Evolutionary conservation across 2,329 filamentous ascomycete species (phyloP).

Genomic region (Pseudogymnoascus sp.): DNA sequence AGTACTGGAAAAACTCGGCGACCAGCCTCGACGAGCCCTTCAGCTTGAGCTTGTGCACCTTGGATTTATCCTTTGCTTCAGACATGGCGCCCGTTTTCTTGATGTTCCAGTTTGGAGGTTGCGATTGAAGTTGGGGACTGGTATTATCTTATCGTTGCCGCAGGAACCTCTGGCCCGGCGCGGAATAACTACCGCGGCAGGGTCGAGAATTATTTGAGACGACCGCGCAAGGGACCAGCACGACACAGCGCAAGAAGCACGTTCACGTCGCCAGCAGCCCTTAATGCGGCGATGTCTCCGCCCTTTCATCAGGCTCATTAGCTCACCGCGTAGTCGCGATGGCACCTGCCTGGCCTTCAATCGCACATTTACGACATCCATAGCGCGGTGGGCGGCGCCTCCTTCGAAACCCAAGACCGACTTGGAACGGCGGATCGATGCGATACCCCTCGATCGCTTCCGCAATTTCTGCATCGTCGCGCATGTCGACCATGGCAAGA

Average conservation of each 20-base stretch:
- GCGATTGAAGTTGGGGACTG: background rate
- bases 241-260: background rate
- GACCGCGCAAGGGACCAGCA: background rate
- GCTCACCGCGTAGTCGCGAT: conserved; percentile 25
- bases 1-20: conserved; percentile 98
- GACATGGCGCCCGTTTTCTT: conserved; percentile 20
- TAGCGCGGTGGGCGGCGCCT: conserved; percentile 22
- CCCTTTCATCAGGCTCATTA: conserved; percentile 27
- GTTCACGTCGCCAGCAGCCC: conserved; percentile 8
- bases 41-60: conserved; percentile 88
- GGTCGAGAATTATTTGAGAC: conserved; percentile 6
- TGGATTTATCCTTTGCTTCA: conserved; percentile 59
- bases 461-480: conserved; percentile 99
- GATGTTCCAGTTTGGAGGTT: background rate
- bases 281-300: conserved; percentile 31
- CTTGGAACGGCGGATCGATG: conserved; percentile 54
- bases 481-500: conserved; percentile 98
- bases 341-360: conserved; percentile 16
- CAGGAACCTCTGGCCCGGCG: background rate
- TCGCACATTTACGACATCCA: conserved; percentile 23
- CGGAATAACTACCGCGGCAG: conserved; percentile 7
- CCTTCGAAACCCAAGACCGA: conserved; percentile 30
- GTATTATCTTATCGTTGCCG: conserved; percentile 3
- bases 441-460: conserved; percentile 69
- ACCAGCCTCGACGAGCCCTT: conserved; percentile 81